Base-by-base conservation (phyloP, 139 green algal genomes). In the Picochlorum sp. region DNA sequence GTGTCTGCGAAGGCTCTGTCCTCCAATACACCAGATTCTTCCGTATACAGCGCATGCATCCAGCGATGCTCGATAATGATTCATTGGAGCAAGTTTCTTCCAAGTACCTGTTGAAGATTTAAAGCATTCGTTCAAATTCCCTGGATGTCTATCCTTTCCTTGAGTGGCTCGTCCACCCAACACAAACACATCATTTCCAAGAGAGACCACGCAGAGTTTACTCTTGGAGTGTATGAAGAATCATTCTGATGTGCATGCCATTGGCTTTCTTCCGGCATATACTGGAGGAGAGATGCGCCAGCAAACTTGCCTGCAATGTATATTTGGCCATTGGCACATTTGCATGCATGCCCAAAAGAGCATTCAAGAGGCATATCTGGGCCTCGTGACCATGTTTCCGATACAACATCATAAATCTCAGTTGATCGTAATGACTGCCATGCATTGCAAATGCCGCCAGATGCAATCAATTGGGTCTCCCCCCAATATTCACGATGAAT, bases 1-100 rank as follows among this genome's bases (percentile, higher is more conserved):
- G 75, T 3, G 80, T 75, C 18, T 57, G 28, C 65, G 67, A 11
- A 62, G 59, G 14, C 60, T 45, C 70, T 86, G 76, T 6, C 84
- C 84, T 11, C 84, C 84, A 18, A 91, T 62, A 2, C 77, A 84
- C 44, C 78, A 90, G 28, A 87, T 45, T 2, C 32, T 20, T 23
- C 15, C 61, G 24, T 28, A 52, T 20, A 81, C 28, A 16, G 67
- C 56, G 1, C 63, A 67, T 11, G 49, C 62, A n/a, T 57, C 77
- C 16, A 73, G 58, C 7, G 77, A 72, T 49, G 21, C 59, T 30
- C 80, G 68, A 0, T 65, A 37, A 28, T 60, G 9, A 6, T 57
- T 45, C 74, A 83, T 71, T 56, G 71, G 51, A 9, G 34, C 45
- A 47, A 45, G 56, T 11, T 45, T 28, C 15, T 20, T 41, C 81